Evolutionary conservation across 495 filamentous ascomycete species (phyloP).

Genomic region (Penicillium simplicissimum): DNA sequence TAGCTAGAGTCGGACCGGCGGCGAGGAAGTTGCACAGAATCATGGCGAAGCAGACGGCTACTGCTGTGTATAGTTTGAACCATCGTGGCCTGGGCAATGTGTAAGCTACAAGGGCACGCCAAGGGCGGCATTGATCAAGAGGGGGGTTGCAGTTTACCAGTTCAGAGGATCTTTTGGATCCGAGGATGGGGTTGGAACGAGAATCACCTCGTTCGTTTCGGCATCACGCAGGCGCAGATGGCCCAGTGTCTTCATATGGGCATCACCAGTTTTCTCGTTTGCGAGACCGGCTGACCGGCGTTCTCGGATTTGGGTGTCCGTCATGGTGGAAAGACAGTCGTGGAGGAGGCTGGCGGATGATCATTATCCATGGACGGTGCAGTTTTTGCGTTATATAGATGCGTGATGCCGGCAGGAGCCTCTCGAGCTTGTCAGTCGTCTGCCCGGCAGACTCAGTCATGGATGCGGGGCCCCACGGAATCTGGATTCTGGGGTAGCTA

Average conservation of each 20-base stretch:
- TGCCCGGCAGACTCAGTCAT: too few species aligned
- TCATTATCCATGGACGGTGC: neutral
- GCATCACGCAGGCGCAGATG: constrained; percentile 50
- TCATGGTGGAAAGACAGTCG: neutral
- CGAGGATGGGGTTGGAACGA: constrained; percentile 28
- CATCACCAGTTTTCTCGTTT: neutral
- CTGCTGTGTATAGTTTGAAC: constrained; percentile 51
- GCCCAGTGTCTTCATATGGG: constrained; percentile 34
- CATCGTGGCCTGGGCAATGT: constrained; percentile 39
- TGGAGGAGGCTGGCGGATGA: neutral
- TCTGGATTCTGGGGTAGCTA: neutral
- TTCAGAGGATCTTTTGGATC: constrained; percentile 38
- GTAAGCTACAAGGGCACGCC: constrained; percentile 19
- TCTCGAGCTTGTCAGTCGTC: neutral
- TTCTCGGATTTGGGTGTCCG: neutral
- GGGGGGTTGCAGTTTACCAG: constrained; percentile 29
- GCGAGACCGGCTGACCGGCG: neutral
- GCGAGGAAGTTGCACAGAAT: constrained; percentile 58
- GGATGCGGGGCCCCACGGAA: neutral
- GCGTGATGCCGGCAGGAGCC: neutral
- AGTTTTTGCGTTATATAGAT: neutral
- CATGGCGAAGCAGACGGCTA: constrained; percentile 52
- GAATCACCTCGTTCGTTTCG: constrained; percentile 42
- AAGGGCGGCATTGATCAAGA: constrained; percentile 18
- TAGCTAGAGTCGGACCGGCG: constrained; percentile 54